Evolutionary conservation across 2,329 filamentous ascomycete genomes (phyloP).

Genomic region (Davidsoniella eucalypti): DNA sequence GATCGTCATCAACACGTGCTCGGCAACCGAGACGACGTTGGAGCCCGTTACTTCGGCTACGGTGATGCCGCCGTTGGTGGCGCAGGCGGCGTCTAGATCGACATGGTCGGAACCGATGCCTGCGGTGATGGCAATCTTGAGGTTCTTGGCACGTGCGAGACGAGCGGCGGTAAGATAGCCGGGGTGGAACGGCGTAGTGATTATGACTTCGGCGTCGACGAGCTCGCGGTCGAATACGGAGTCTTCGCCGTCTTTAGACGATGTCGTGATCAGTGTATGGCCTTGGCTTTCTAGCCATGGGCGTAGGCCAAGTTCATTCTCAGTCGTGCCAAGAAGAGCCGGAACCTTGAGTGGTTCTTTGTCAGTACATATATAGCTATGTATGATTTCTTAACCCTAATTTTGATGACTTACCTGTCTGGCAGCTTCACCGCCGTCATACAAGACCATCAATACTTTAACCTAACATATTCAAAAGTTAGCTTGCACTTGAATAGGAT

Average conservation of each 20-base stretch:
- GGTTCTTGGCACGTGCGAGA: slow-evolving; percentile 94
- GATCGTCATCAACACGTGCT: slow-evolving; percentile 99
- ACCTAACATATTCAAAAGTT: slow-evolving; percentile 39
- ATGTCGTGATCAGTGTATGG: slow-evolving; percentile 92
- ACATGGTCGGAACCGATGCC: slow-evolving; percentile 98
- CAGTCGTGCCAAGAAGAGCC: slow-evolving; percentile 78
- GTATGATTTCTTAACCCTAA: background rate
- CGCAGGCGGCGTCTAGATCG: slow-evolving; percentile 92
- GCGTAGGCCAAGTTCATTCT: slow-evolving; percentile 94
- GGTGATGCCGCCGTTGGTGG: slow-evolving; percentile 92
- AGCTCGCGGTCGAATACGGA: slow-evolving; percentile 92
- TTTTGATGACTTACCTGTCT: slow-evolving; percentile 44
- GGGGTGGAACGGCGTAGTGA: slow-evolving; percentile 98
- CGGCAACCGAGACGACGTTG: slow-evolving; percentile 95
- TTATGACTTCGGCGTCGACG: slow-evolving; percentile 94
- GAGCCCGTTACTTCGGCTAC: slow-evolving; percentile 95
- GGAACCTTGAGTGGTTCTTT: slow-evolving; percentile 37
- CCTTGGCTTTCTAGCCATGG: slow-evolving; percentile 97
- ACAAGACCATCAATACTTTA: slow-evolving; percentile 87
- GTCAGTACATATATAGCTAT: background rate
- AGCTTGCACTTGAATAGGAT: background rate
- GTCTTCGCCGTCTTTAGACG: slow-evolving; percentile 88
- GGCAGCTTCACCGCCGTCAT: slow-evolving; percentile 83
- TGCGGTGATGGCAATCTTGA: slow-evolving; percentile 92
- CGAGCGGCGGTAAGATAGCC: slow-evolving; percentile 95